Conservation (phyloP, 805 yeast species). For the Candida orba region DNA sequence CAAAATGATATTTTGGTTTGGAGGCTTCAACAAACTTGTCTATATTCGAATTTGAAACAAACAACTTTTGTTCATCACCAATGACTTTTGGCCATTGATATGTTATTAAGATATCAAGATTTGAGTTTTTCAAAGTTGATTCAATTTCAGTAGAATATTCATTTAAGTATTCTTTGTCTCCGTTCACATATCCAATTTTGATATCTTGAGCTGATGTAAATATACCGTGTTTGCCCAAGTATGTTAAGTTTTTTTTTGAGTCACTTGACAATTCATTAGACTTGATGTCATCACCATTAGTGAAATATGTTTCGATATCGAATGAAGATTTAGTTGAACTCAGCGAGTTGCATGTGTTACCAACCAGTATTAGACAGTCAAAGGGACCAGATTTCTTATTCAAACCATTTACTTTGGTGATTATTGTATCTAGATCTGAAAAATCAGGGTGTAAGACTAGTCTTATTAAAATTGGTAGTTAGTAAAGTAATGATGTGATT, state of each 20-base stretch:
- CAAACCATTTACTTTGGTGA: slow-evolving; percentile 43
- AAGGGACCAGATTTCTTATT: slow-evolving; percentile 61
- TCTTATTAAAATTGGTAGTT: background rate
- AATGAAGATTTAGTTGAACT: background rate
- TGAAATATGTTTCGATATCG: slow-evolving; percentile 18
- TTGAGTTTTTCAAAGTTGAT: slow-evolving; percentile 17
- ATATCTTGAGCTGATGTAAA: slow-evolving; percentile 38
- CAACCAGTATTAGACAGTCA: slow-evolving; percentile 45
- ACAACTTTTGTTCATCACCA: slow-evolving; percentile 35
- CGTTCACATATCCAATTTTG: slow-evolving; percentile 39
- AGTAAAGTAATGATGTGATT: too few relatives aligned
- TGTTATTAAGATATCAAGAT: slow-evolving; percentile 49
- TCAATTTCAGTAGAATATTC: slow-evolving; percentile 22
- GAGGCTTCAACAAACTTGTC: slow-evolving; percentile 38
- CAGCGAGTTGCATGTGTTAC: slow-evolving; percentile 29
- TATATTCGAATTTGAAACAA: slow-evolving; percentile 38
- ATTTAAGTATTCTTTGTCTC: slow-evolving; percentile 16
- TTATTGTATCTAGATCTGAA: slow-evolving; percentile 18
- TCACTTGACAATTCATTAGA: slow-evolving; percentile 1
- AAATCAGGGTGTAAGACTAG: slow-evolving; percentile 18
- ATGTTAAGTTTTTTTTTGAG: slow-evolving; percentile 3
- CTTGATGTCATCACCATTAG: slow-evolving; percentile 15
- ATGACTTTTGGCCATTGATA: slow-evolving; percentile 54
- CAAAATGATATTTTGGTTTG: slow-evolving; percentile 64
- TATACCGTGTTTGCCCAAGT: slow-evolving; percentile 27